phyloP scores from a whole-genome alignment of 2,329 filamentous ascomycete genomes.

The Aureobasidium leucospermi region DNA sequence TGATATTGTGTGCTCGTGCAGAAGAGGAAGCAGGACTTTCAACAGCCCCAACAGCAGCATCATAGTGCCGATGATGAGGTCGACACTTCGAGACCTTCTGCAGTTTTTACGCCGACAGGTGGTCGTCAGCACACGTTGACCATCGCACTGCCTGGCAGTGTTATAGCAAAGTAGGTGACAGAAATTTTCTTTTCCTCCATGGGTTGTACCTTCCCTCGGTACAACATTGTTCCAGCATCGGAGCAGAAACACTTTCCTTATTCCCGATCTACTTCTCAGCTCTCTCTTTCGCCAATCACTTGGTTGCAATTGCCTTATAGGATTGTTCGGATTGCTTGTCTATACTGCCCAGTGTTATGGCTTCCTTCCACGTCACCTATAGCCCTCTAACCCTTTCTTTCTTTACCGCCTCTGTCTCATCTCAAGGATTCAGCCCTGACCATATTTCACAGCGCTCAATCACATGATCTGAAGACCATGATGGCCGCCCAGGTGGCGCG shows the following conservation, averaged over 20 bases:
- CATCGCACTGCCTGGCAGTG: slow-evolving; percentile 69
- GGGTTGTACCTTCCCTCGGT: neutral
- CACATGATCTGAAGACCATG: slow-evolving; percentile 67
- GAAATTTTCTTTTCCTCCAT: neutral
- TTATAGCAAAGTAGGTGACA: slow-evolving; percentile 61
- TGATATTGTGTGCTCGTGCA: slow-evolving; percentile 8
- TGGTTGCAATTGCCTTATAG: neutral
- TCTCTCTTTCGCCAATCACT: neutral
- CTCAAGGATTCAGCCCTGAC: neutral
- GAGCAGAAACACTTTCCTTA: neutral
- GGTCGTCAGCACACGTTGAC: slow-evolving; percentile 68
- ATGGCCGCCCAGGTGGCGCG: slow-evolving; percentile 71
- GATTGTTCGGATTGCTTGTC: neutral
- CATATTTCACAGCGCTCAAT: slow-evolving; percentile 50
- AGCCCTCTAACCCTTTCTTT: neutral
- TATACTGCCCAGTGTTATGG: neutral
- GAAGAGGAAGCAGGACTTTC: slow-evolving; percentile 23
- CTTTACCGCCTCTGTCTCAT: neutral
- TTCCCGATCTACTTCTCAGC: neutral
- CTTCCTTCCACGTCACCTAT: neutral
- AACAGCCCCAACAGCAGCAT: slow-evolving; percentile 14
- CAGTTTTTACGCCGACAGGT: slow-evolving; percentile 57
- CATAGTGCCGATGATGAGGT: slow-evolving; percentile 16
- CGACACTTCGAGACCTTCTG: slow-evolving; percentile 60
- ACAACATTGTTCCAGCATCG: neutral